A percentile compares a stretch with the other conserved stretches of the same genome.
These are phyloP conservation scores for Amphirosellinia nigrospora DNA, from an alignment of 495 filamentous ascomycete genomes.

Conservation along the genomic window DNA sequence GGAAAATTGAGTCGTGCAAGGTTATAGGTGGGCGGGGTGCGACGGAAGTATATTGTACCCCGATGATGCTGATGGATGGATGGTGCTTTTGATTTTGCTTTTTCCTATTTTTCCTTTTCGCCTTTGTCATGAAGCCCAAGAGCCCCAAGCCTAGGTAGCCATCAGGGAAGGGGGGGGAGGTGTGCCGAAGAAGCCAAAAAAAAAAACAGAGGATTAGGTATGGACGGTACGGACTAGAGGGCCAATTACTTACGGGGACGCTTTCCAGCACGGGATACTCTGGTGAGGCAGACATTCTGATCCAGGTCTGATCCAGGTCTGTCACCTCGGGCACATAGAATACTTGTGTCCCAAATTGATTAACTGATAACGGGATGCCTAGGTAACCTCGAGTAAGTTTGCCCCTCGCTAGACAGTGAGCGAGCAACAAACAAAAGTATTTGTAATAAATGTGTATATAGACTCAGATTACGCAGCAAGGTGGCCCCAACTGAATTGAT, in stretches of 20 bases:
- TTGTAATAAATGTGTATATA: constrained; percentile 11
- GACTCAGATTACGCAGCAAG: not conserved
- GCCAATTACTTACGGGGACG: constrained; percentile 40
- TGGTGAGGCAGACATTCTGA: constrained; percentile 27
- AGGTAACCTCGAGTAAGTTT: not conserved
- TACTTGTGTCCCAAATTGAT: too few relatives aligned
- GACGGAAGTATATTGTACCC: constrained; percentile 5
- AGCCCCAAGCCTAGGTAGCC: too few relatives aligned
- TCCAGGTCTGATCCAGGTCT: too few relatives aligned
- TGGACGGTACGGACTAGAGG: not conserved
- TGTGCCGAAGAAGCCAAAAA: not conserved
- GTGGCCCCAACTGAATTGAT: too few relatives aligned
- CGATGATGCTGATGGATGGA: not conserved
- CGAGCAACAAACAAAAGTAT: not conserved
- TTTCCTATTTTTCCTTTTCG: too few relatives aligned
- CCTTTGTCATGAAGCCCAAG: constrained; percentile 2
- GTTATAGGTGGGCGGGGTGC: constrained; percentile 1
- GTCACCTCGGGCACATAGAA: not conserved
- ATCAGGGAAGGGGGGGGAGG: too few relatives aligned
- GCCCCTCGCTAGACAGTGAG: not conserved
- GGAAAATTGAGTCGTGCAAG: not conserved
- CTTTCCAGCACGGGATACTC: constrained; percentile 38
- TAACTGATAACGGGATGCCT: not conserved
- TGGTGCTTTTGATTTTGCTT: not conserved
- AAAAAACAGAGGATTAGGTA: not conserved